phyloP scores from a whole-genome alignment of 495 filamentous ascomycete genomes.

The Neohortaea acidophila region DNA sequence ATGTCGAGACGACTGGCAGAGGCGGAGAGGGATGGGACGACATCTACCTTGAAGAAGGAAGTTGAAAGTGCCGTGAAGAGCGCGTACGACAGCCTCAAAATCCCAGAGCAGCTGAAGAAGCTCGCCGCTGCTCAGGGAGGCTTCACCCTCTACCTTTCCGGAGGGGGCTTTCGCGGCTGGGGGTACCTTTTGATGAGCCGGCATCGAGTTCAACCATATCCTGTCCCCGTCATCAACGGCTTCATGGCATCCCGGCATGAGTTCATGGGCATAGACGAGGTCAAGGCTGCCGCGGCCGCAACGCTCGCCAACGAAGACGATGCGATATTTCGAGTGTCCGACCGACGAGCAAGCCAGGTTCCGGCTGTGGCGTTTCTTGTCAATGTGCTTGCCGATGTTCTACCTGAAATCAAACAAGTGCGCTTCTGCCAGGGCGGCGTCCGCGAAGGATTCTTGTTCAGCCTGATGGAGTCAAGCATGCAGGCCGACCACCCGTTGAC shows the following conservation, averaged over 20 bases:
- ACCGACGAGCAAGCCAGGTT: conserved; percentile 63
- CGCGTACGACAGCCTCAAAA: conserved; percentile 42
- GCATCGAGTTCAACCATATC: conserved; percentile 55
- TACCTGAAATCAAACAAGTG: conserved; percentile 56
- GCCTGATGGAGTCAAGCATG: conserved; percentile 41
- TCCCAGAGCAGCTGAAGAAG: conserved; percentile 39
- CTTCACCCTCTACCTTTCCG: conserved; percentile 68
- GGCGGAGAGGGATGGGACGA: conserved; percentile 24
- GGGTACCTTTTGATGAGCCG: conserved; percentile 65
- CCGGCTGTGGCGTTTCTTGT: conserved; percentile 72
- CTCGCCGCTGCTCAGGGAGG: conserved; percentile 34
- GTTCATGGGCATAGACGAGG: conserved; percentile 46
- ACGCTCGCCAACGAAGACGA: conserved; percentile 24
- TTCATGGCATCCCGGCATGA: conserved; percentile 47
- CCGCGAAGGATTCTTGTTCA: conserved; percentile 64
- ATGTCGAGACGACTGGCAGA: conserved; percentile 43
- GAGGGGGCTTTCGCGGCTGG: conserved; percentile 83
- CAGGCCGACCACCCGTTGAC: conserved; percentile 51
- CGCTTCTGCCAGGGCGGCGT: conserved; percentile 79
- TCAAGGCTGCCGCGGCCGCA: conserved; percentile 38
- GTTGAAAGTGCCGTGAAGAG: conserved; percentile 42
- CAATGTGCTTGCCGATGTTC: conserved; percentile 48
- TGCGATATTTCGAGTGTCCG: conserved; percentile 65
- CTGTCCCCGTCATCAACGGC: conserved; percentile 71
- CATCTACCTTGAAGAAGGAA: conserved; percentile 35